Conservation (phyloP, 306 rosid species). For the Hippophae rhamnoides region DNA sequence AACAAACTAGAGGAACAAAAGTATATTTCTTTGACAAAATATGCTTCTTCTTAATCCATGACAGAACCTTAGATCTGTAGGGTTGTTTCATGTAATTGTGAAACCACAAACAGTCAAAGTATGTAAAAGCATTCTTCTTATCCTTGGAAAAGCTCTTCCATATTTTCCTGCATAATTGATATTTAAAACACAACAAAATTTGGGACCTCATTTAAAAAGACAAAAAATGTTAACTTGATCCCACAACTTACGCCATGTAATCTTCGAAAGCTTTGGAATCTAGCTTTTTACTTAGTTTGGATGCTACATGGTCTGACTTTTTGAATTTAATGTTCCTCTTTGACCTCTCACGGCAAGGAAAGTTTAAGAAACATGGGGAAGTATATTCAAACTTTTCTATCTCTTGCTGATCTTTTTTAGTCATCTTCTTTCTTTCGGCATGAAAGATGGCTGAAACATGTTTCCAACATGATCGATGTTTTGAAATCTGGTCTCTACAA, state of each 20-base stretch:
- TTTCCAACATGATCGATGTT: slow-evolving; percentile 23
- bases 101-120: slow-evolving; percentile 70
- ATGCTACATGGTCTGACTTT: slow-evolving; percentile 3
- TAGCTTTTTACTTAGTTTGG: slow-evolving; percentile 24
- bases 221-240: slow-evolving; percentile 4
- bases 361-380: slow-evolving; percentile 12
- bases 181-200: slow-evolving; percentile 8
- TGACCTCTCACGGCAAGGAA: slow-evolving; percentile 27
- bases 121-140: slow-evolving; percentile 38
- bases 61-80: slow-evolving; percentile 46
- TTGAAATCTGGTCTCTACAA: slow-evolving; percentile 5
- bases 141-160: slow-evolving; percentile 57
- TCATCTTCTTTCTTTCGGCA: slow-evolving; percentile 7
- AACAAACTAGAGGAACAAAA: slow-evolving; percentile 76
- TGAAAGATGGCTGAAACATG: slow-evolving; percentile 11
- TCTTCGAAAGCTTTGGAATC: slow-evolving; percentile 37
- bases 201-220: background rate
- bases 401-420: slow-evolving; percentile 11
- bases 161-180: slow-evolving; percentile 36
- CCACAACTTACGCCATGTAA: slow-evolving; percentile 47
- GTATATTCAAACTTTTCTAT: slow-evolving; percentile 3
- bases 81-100: slow-evolving; percentile 28
- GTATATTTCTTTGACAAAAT: slow-evolving; percentile 70
- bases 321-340: slow-evolving; percentile 11
- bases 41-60: slow-evolving; percentile 49